These are phyloP conservation scores for Fusarium temperatum DNA, from an alignment of 2,329 filamentous ascomycete genomes.

Conservation along the genomic window DNA sequence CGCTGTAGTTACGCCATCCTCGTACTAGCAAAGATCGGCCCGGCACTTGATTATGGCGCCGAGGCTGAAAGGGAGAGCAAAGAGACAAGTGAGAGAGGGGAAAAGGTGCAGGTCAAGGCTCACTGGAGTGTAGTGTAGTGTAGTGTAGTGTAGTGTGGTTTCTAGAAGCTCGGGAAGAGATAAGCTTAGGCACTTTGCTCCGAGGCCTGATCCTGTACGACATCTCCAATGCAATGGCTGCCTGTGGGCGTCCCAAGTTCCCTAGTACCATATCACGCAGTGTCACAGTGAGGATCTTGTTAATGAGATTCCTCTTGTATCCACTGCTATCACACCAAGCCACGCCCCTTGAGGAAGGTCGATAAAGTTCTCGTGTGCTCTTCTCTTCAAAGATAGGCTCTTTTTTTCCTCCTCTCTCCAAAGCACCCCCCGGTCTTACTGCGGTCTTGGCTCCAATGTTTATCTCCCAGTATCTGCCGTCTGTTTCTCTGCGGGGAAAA, in stretches of 20 bases:
- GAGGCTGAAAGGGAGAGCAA: background rate
- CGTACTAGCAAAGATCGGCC: slow-evolving; percentile 12
- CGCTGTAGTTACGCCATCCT: background rate
- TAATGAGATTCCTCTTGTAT: slow-evolving; percentile 9
- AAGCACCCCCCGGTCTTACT: slow-evolving; percentile 16
- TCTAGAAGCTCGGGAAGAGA: slow-evolving; percentile 18
- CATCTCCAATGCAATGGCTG: slow-evolving; percentile 2
- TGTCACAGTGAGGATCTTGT: background rate
- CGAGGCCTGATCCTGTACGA: background rate
- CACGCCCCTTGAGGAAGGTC: slow-evolving; percentile 33
- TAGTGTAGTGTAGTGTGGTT: background rate
- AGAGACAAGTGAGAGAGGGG: background rate
- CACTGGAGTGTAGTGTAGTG: background rate
- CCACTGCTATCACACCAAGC: slow-evolving; percentile 28
- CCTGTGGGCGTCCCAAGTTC: background rate
- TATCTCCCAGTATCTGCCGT: slow-evolving; percentile 35
- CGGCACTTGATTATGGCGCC: background rate
- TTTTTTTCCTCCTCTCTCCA: background rate
- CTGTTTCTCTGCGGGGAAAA: slow-evolving; percentile 33
- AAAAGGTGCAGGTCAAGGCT: background rate
- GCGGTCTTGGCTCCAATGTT: slow-evolving; percentile 27
- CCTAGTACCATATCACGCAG: background rate
- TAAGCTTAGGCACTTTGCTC: slow-evolving; percentile 15
- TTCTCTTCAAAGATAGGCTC: slow-evolving; percentile 11
- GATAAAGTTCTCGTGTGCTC: background rate